phyloP scores from a whole-genome alignment of 495 filamentous ascomycete genomes.

The Penicillium coffeae region DNA sequence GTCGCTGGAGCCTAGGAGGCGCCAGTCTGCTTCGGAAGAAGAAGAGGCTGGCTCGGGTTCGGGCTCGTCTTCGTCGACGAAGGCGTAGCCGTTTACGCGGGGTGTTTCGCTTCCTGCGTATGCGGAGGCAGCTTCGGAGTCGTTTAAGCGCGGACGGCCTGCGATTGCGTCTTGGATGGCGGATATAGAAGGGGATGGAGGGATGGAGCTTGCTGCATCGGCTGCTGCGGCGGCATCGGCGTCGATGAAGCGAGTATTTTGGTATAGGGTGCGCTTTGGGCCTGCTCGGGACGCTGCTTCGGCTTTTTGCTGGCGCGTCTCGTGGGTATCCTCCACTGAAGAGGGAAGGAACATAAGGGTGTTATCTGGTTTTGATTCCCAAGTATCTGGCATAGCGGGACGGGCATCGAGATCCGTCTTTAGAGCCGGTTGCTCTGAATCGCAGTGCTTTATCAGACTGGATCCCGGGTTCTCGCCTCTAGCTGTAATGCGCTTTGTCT shows the following conservation, averaged over 20 bases:
- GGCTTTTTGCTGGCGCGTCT: conserved; percentile 63
- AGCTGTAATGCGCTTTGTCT: conserved; percentile 57
- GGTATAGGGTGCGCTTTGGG: conserved; percentile 74
- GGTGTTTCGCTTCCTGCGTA: conserved; percentile 69
- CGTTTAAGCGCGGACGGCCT: conserved; percentile 59
- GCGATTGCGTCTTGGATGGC: conserved; percentile 83
- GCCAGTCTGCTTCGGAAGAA: conserved; percentile 22
- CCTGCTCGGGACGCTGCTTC: conserved; percentile 68
- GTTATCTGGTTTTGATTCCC: conserved; percentile 73
- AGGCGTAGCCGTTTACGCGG: conserved; percentile 85
- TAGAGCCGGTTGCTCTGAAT: conserved; percentile 42
- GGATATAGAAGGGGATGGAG: conserved; percentile 77
- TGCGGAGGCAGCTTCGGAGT: conserved; percentile 60
- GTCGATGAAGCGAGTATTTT: conserved; percentile 69
- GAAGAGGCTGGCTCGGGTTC: conserved; percentile 20
- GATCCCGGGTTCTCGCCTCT: conserved; percentile 45
- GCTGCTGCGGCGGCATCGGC: conserved; percentile 26
- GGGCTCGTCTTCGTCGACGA: conserved; percentile 80
- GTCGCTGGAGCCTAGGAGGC: conserved; percentile 55
- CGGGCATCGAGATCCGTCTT: conserved; percentile 60
- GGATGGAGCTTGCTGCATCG: conserved; percentile 35
- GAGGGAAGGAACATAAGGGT: conserved; percentile 80
- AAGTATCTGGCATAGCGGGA: conserved; percentile 73
- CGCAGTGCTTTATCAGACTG: conserved; percentile 15
- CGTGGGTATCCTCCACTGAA: conserved; percentile 60